Base-by-base conservation (phyloP, 2,329 filamentous ascomycete genomes). In the Botryotinia globosa region DNA sequence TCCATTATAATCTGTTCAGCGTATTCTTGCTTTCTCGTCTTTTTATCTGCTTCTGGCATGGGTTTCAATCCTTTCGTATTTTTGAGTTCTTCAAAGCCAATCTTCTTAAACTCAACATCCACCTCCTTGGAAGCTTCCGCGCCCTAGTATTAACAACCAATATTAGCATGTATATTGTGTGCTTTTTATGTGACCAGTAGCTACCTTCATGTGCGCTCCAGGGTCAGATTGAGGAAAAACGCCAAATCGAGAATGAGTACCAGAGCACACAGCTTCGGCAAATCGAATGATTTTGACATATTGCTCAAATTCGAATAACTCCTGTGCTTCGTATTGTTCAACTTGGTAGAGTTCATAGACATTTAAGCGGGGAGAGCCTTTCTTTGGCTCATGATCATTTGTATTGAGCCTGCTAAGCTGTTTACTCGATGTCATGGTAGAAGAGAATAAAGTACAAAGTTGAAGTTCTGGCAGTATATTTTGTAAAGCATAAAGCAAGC, bases 261-360 rank as follows among this genome's bases (percentile, higher is more conserved):
- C 69, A 37, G 32, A 39, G 54, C 51, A 14, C 34, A 72, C 61
- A 45, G 69, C 69, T 54, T 66, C n/a, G 10, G 69, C 37, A 48
- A 72, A 72, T 6, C 58, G 39, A 18, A 58, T 39, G n/a, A 72
- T 72, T 12, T 66, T 72, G 20, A 34, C n/a, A 48, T 72, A 66
- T 66, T 72, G 51, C 18, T 59, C 37, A n/a, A 72, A 37, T 5
- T 72, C 37, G 29, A 45, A 67, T 39, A 44, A 9, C 34, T 67
- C 70, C 5, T 67, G 29, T 16, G 25, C 25, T 54, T 54, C 34
- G 2, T 54, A 54, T 3, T 39, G 45, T 29, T 59, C 61, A 20
- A 59, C 14, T 32, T 66, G 61, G 22, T 66, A 48, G 6, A 66
- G 18, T 32, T 66, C 61, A 25, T 72, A 54, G n/a, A 25, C 29